phyloP scores from a whole-genome alignment of 345 rosid genomes.

The Jatropha curcas region DNA sequence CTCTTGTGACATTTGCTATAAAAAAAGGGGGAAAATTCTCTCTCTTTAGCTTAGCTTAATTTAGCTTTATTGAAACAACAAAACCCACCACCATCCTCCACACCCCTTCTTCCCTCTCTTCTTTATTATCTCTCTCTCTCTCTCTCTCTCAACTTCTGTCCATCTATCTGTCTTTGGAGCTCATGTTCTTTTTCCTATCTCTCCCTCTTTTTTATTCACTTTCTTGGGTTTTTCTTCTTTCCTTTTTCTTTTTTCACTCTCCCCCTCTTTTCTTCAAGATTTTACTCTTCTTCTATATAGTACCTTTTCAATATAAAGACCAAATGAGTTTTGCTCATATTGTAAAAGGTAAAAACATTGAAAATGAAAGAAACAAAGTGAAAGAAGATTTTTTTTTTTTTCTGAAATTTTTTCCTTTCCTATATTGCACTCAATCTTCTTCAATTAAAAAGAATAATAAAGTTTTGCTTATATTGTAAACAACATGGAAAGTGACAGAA shows the following conservation, averaged over 20 bases:
- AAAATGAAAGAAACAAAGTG: constrained; percentile 51
- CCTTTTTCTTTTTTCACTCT: not conserved
- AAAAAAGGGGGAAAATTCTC: constrained; percentile 1
- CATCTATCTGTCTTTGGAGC: constrained; percentile 25
- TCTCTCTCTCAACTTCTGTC: not conserved
- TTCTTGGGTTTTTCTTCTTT: constrained; percentile 1
- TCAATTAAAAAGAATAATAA: too few species aligned
- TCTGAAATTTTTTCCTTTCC: too few species aligned
- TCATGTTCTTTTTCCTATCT: constrained; percentile 20
- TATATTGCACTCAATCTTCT: too few species aligned
- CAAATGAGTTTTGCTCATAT: constrained; percentile 27
- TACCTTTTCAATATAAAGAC: not conserved
- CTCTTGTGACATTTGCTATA: constrained; percentile 78
- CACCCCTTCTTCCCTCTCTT: constrained; percentile 17
- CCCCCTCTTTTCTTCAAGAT: too few species aligned
- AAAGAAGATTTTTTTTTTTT: too few species aligned
- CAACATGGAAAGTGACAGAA: constrained; percentile 14
- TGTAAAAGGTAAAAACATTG: constrained; percentile 55
- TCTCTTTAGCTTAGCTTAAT: not conserved
- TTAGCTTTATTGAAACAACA: constrained; percentile 38
- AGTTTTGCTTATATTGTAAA: too few species aligned
- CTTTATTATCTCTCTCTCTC: constrained; percentile 43
- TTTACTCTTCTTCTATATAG: too few species aligned
- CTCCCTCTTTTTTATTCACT: not conserved
- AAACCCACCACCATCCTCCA: constrained; percentile 14